phyloP scores from a whole-genome alignment of 2,329 filamentous ascomycete species.

The Fusarium nematophilum region DNA sequence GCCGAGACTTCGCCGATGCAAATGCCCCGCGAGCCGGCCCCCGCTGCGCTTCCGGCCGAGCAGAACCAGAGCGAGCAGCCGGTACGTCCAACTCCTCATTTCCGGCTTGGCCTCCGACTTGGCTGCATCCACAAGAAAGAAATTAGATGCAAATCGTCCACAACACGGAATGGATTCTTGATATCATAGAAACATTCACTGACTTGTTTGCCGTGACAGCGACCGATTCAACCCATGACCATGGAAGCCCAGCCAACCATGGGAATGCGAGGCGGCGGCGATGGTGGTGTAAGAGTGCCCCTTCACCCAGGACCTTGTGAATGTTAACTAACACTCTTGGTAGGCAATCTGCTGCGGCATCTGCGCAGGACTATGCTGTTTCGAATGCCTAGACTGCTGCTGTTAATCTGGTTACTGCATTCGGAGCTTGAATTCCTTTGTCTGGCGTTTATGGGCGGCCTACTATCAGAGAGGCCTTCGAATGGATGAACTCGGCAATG shows the following conservation, averaged over 20 bases:
- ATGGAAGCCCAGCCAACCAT: conserved; percentile 41
- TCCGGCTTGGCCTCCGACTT: conserved; percentile 9
- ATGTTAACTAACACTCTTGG: not conserved
- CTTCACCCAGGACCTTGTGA: not conserved
- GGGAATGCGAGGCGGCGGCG: conserved; percentile 50
- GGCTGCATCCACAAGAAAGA: conserved; percentile 1
- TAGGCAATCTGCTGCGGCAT: conserved; percentile 56
- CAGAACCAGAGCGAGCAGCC: conserved; percentile 49
- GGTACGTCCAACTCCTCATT: conserved; percentile 41
- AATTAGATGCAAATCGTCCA: not conserved
- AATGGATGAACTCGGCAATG: not conserved
- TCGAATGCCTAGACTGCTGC: conserved; percentile 50
- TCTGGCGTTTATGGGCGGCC: conserved; percentile 41
- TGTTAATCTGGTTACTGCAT: conserved; percentile 39
- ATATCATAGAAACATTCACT: not conserved
- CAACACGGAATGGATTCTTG: not conserved
- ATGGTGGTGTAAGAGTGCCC: conserved; percentile 49
- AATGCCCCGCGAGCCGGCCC: conserved; percentile 50
- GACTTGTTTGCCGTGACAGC: conserved; percentile 32
- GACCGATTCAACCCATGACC: conserved; percentile 50
- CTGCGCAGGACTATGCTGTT: conserved; percentile 54
- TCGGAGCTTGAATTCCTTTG: not conserved
- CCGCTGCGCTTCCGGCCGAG: conserved; percentile 41
- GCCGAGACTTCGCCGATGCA: conserved; percentile 38
- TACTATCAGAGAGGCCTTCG: conserved; percentile 2